Base-by-base conservation (phyloP, 768 basidiomycete species). In the Russula olivacea region DNA sequence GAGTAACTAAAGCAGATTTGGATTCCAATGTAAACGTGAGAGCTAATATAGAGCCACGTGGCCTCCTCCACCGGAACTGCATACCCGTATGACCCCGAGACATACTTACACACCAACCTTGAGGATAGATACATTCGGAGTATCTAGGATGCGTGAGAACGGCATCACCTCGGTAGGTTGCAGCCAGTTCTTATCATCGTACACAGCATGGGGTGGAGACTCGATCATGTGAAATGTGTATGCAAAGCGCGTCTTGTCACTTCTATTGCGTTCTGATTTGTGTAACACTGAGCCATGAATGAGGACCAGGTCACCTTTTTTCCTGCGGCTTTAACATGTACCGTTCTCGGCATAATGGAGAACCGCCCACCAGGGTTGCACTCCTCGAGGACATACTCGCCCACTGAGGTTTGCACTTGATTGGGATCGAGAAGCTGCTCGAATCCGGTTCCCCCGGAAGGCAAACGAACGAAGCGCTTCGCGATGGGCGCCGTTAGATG, bases 171-270 rank as follows among this genome's bases (percentile, higher is more conserved):
- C 66, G 3, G 93, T 93, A 1, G 95, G 93, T 72, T 98, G 95
- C 61, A 98, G 76, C 95, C 95, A 97, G 71, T 97, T 98, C 82
- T 91, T 91, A 69, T 84, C 81, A 65, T 98, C 96, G 61, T 95
- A 97, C 45, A 71, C 74, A 8, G 85, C 89, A 68, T 80, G 75
- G 25, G 83, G 87, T 45, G 81, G 80, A 21, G 81, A 87, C 69
- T 96, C 91, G 53, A 93, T 87, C 91, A 93, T 92, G 68, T 93
- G 95, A 74, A 97, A 98, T 0, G 97, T 98, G 72, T 98, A 99
- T 32, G 95, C 95, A 67, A 86, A 91, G 59, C 97, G 82, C 1
- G 92, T 92, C 64, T 86, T 80, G 23, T 82, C 77, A 58, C 90
- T 92, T 1, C 80, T 81, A 72, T 99, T 99, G 58, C 84, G 83